Evolutionary conservation across 495 filamentous ascomycete genomes (phyloP).

Genomic region (Neurospora sp.): DNA sequence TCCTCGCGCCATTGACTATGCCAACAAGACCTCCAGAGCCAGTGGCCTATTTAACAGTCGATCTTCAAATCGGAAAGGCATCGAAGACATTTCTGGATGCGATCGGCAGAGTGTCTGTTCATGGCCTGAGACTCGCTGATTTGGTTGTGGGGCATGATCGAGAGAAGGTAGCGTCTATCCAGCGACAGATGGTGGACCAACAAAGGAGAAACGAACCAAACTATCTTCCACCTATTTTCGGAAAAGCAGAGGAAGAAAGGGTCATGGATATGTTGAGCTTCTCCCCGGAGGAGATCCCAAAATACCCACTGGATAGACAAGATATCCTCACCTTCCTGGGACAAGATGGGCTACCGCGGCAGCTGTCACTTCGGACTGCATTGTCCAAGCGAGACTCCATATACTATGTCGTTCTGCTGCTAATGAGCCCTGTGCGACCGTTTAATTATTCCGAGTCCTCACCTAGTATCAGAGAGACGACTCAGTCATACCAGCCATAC

Average conservation of each 20-base stretch:
- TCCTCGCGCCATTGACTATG: conserved; percentile 35
- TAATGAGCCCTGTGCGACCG: conserved; percentile 22
- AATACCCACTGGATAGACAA: conserved; percentile 33
- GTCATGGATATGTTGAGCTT: conserved; percentile 41
- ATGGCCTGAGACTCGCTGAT: conserved; percentile 36
- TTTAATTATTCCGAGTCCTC: conserved; percentile 36
- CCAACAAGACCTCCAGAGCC: conserved; percentile 29
- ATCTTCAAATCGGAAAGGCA: conserved; percentile 44
- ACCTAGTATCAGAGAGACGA: conserved; percentile 35
- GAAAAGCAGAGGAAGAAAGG: conserved; percentile 34
- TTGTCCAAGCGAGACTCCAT: conserved; percentile 43
- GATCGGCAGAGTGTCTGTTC: conserved; percentile 31
- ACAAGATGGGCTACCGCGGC: conserved; percentile 34
- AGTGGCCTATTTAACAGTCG: conserved; percentile 45
- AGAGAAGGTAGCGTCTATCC: conserved; percentile 37
- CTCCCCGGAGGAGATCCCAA: conserved; percentile 33
- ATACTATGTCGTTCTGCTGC: conserved; percentile 40
- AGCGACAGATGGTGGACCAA: conserved; percentile 37
- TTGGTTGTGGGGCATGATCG: conserved; percentile 38
- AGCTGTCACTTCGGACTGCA: conserved; percentile 34
- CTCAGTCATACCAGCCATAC: conserved; percentile 35
- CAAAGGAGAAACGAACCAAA: conserved; percentile 41
- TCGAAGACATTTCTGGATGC: conserved; percentile 42
- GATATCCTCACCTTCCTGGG: conserved; percentile 41
- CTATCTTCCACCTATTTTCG: conserved; percentile 45